A percentile compares a stretch with the other conserved stretches of the same genome.
phyloP scores from a whole-genome alignment of 768 basidiomycete genomes.

The Cystobasidiopsis lactophilus region DNA sequence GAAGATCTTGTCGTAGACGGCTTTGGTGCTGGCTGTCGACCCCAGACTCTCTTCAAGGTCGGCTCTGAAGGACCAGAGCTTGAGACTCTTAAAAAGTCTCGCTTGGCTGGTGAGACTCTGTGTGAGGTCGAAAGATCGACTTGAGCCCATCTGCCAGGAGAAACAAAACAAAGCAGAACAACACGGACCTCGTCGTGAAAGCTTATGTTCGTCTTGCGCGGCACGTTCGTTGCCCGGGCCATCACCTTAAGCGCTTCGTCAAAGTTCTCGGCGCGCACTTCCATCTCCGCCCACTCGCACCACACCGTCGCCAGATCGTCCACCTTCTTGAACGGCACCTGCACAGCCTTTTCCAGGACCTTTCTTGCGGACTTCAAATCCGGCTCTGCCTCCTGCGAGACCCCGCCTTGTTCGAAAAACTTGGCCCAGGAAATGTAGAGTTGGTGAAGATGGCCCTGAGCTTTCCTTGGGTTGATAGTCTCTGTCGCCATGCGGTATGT shows the following conservation, averaged over 20 bases:
- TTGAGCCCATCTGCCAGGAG: background rate
- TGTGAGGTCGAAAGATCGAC: background rate
- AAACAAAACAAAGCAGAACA: conserved; percentile 15
- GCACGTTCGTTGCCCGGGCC: conserved; percentile 82
- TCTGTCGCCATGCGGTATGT: conserved; percentile 78
- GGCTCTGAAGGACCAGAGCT: conserved; percentile 96
- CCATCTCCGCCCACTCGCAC: conserved; percentile 99
- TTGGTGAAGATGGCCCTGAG: conserved; percentile 71
- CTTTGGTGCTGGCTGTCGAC: conserved; percentile 71
- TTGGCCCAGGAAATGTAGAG: conserved; percentile 88
- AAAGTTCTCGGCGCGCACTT: conserved; percentile 84
- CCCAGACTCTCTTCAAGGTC: conserved; percentile 95
- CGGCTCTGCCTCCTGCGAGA: conserved; percentile 42
- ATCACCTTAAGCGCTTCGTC: conserved; percentile 86
- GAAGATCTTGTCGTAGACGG: conserved; percentile 85
- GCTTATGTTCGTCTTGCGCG: conserved; percentile 61
- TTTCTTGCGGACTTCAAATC: conserved; percentile 73
- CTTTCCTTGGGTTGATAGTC: conserved; percentile 66
- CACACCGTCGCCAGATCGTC: conserved; percentile 95
- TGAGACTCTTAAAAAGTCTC: conserved; percentile 87
- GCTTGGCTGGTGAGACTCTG: conserved; percentile 66
- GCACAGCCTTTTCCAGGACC: conserved; percentile 76
- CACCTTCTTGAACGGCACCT: conserved; percentile 78
- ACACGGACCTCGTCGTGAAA: conserved; percentile 78
- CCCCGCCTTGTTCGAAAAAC: conserved; percentile 92